A percentile compares a stretch with the other conserved stretches of the same genome.
These are phyloP conservation scores for Sanghuangporus sanghuang DNA, from an alignment of 1,284 basidiomycete species.

Conservation along the genomic window DNA sequence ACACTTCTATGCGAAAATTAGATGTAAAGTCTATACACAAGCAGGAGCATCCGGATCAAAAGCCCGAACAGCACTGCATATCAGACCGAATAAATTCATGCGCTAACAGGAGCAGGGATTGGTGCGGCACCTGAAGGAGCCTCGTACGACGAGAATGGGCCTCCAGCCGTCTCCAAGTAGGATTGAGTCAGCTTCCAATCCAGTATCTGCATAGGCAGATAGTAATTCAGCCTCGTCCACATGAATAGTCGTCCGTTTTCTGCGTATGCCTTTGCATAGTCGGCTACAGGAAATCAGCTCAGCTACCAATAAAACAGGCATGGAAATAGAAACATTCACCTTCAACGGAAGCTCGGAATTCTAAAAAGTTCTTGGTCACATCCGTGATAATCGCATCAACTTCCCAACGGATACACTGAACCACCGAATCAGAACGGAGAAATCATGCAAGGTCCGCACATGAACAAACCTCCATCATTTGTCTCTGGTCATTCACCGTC, in stretches of 20 bases:
- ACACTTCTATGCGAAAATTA: background rate
- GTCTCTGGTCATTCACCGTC: conserved; percentile 89
- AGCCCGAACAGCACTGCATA: background rate
- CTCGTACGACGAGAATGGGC: conserved; percentile 41
- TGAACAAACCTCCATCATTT: conserved; percentile 85
- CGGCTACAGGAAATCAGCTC: conserved; percentile 35
- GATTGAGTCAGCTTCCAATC: conserved; percentile 24
- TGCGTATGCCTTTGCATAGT: conserved; percentile 60
- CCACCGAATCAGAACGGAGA: conserved; percentile 11
- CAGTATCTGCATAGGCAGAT: conserved; percentile 41
- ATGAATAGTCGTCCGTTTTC: conserved; percentile 66
- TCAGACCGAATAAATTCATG: background rate
- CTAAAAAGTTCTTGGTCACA: conserved; percentile 71
- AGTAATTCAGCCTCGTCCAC: conserved; percentile 66
- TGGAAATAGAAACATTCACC: conserved; percentile 36
- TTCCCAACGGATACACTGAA: conserved; percentile 69
- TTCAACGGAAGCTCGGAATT: conserved; percentile 61
- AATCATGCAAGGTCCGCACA: background rate
- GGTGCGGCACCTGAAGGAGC: background rate
- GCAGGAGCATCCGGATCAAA: background rate
- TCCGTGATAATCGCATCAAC: conserved; percentile 91
- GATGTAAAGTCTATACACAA: background rate
- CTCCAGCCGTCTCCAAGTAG: conserved; percentile 46
- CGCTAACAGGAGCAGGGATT: background rate
- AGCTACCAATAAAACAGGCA: background rate